A percentile compares a stretch with the other conserved stretches of the same genome.
phyloP scores from a whole-genome alignment of 192 early-diverging fungal genomes.

The Entomortierella lignicola region DNA sequence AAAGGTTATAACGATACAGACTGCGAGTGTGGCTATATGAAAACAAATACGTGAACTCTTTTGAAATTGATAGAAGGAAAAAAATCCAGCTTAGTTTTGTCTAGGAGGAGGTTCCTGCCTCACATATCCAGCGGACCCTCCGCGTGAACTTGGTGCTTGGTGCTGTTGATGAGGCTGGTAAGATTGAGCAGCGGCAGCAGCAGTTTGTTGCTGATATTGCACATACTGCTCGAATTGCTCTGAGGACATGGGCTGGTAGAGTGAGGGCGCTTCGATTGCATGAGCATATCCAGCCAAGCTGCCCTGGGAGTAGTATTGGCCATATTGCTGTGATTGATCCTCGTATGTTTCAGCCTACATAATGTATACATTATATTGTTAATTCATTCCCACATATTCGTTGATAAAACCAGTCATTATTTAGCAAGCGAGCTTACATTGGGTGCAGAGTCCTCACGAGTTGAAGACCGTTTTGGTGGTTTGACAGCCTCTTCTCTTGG shows the following conservation, averaged over 20 bases:
- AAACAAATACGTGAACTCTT: too few relatives aligned
- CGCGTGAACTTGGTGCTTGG: conserved; percentile 21
- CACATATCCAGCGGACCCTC: conserved; percentile 17
- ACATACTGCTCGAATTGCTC: conserved; percentile 50
- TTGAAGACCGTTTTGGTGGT: conserved; percentile 24
- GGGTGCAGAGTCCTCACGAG: conserved; percentile 29
- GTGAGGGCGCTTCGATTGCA: conserved; percentile 28
- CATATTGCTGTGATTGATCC: conserved; percentile 26
- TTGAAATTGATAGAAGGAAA: too few relatives aligned
- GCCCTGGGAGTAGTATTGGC: conserved; percentile 38
- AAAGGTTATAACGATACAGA: too few relatives aligned
- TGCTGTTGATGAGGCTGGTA: conserved; percentile 39
- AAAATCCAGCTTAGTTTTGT: background rate
- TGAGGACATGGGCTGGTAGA: conserved; percentile 32
- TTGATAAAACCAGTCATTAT: background rate
- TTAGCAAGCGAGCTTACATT: conserved; percentile 64
- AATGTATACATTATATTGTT: too few relatives aligned
- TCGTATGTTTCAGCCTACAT: conserved; percentile 30
- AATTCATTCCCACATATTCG: background rate
- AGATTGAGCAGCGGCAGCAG: conserved; percentile 15
- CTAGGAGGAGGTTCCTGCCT: conserved; percentile 6
- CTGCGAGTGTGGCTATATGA: too few relatives aligned
- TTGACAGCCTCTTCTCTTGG: conserved; percentile 81
- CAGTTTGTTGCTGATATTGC: conserved; percentile 30
- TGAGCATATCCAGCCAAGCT: conserved; percentile 35